A percentile compares a stretch with the other conserved stretches of the same genome.
phyloP scores from a whole-genome alignment of 148 eudicot genomes.

The Amaranthus cruentus region DNA sequence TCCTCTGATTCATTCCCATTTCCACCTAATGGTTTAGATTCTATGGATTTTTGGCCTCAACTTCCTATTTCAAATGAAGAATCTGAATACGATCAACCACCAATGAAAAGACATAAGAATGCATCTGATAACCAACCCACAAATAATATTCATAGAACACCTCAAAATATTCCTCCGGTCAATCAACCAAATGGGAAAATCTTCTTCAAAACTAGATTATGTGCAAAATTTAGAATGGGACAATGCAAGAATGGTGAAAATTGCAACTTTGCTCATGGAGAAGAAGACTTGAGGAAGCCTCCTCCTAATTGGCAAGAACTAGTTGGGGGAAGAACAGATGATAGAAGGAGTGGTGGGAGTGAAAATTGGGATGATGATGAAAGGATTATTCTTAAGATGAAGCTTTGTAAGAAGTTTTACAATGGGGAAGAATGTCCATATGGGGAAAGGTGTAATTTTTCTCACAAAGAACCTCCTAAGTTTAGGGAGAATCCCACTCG shows the following conservation, averaged over 20 bases:
- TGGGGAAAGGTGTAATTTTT: conserved; percentile 82
- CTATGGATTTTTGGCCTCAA: conserved; percentile 47
- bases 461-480: conserved; percentile 60
- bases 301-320: conserved; percentile 96
- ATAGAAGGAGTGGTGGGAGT: conserved; percentile 32
- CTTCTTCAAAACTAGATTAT: conserved; percentile 74
- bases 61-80: conserved; percentile 27
- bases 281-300: conserved; percentile 69
- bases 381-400: conserved; percentile 55
- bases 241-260: conserved; percentile 67
- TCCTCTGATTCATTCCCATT: conserved; percentile 40
- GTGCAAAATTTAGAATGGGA: conserved; percentile 65
- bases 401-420: conserved; percentile 79
- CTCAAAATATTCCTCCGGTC: conserved; percentile 34
- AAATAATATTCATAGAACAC: conserved; percentile 30
- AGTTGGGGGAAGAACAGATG: conserved; percentile 39
- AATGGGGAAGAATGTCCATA: conserved; percentile 96
- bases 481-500: conserved; percentile 27
- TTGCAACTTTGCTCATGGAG: conserved; percentile 89
- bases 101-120: conserved; percentile 44
- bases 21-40: conserved; percentile 31
- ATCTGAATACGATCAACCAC: conserved; percentile 38
- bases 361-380: conserved; percentile 77
- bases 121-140: conserved; percentile 30
- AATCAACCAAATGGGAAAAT: conserved; percentile 58